A percentile compares a stretch with the other conserved stretches of the same genome.
Evolutionary conservation across 148 eudicot species (phyloP).

Genomic region (Heliosperma pusillum): DNA sequence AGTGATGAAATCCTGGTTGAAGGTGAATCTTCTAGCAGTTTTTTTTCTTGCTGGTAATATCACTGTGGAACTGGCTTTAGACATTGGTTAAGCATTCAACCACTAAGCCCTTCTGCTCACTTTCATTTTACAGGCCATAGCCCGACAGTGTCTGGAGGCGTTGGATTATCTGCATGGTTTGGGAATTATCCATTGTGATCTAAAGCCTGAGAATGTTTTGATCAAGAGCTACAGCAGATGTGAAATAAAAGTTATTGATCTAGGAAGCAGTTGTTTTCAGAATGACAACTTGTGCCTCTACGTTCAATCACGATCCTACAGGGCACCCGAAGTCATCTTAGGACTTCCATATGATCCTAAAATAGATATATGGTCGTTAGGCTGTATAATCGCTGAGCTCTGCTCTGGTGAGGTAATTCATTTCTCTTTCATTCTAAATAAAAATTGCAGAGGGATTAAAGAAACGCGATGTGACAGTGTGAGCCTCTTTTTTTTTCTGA

Average conservation of each 20-base stretch:
- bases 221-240: constrained; percentile 86
- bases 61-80: not conserved
- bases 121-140: constrained; percentile 50
- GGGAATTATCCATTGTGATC: constrained; percentile 93
- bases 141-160: constrained; percentile 89
- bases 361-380: constrained; percentile 95
- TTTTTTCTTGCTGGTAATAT: not conserved
- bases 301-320: constrained; percentile 89
- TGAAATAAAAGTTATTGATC: constrained; percentile 91
- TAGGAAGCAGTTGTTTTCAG: constrained; percentile 94
- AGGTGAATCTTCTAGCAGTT: no score
- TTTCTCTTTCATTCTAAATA: no score
- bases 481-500: no score
- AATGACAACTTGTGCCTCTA: constrained; percentile 73
- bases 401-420: constrained; percentile 75
- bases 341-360: constrained; percentile 91
- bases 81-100: not conserved
- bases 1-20: no score
- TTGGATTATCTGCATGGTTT: constrained; percentile 67
- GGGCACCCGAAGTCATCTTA: constrained; percentile 97
- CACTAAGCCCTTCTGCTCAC: not conserved
- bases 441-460: no score
- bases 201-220: constrained; percentile 91
- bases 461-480: no score
- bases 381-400: constrained; percentile 90